Evolutionary conservation across 768 basidiomycete species (phyloP).

Genomic region (Mycena crocata): DNA sequence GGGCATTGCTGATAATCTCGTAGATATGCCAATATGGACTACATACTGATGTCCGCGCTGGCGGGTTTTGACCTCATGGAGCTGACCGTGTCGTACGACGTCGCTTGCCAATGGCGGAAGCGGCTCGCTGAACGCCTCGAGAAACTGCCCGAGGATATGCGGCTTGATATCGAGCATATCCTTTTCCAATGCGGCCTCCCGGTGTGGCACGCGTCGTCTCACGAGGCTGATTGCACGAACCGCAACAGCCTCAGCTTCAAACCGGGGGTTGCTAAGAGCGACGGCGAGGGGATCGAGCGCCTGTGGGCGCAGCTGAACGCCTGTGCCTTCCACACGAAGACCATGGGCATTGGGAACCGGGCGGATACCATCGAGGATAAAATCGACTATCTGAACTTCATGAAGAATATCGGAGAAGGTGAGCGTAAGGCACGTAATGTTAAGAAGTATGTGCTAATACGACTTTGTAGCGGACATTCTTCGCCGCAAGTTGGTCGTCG

Average conservation of each 20-base stretch:
- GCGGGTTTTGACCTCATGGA: background rate
- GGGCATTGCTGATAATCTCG: background rate
- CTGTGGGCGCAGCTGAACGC: constrained; percentile 43
- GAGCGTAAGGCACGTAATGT: background rate
- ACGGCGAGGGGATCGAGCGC: constrained; percentile 36
- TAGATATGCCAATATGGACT: constrained; percentile 41
- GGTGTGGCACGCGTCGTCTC: constrained; percentile 31
- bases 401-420: constrained; percentile 27
- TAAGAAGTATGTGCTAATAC: background rate
- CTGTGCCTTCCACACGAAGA: constrained; percentile 35
- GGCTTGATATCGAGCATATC: background rate
- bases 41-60: constrained; percentile 33
- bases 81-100: constrained; percentile 35
- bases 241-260: constrained; percentile 23
- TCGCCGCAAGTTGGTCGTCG: constrained; percentile 18
- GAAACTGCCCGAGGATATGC: constrained; percentile 6
- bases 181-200: constrained; percentile 14
- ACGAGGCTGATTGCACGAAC: constrained; percentile 25
- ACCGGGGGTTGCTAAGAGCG: constrained; percentile 16
- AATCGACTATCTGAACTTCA: constrained; percentile 34
- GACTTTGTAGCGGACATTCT: constrained; percentile 8
- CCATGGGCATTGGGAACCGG: constrained; percentile 42
- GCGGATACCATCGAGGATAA: constrained; percentile 43
- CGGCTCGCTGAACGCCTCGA: constrained; percentile 6
- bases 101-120: constrained; percentile 39